These are phyloP conservation scores for Colletotrichum abscissum DNA, from an alignment of 2,329 filamentous ascomycete genomes.

Conservation along the genomic window DNA sequence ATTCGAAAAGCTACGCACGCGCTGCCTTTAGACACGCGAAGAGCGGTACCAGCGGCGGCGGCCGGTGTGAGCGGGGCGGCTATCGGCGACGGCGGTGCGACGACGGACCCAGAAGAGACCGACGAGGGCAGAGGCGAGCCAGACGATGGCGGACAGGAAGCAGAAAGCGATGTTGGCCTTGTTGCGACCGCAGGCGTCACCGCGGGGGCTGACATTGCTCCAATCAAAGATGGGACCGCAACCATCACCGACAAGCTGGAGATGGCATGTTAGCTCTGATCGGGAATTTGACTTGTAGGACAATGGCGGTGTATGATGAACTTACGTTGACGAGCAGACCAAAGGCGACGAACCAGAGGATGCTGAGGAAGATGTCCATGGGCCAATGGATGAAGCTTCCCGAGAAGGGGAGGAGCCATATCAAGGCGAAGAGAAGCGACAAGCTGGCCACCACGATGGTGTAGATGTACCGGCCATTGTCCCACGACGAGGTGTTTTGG, in stretches of 20 bases:
- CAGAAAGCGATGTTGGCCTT: slow-evolving; percentile 78
- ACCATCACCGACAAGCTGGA: slow-evolving; percentile 54
- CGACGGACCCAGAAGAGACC: slow-evolving; percentile 65
- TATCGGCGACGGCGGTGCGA: slow-evolving; percentile 45
- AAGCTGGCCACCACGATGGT: slow-evolving; percentile 77
- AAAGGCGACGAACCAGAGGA: slow-evolving; percentile 78
- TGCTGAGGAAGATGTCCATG: slow-evolving; percentile 74
- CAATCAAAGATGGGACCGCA: slow-evolving; percentile 72
- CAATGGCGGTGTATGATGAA: slow-evolving; percentile 30
- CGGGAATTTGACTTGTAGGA: not conserved
- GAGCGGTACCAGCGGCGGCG: slow-evolving; percentile 56
- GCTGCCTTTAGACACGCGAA: slow-evolving; percentile 52
- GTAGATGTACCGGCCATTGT: slow-evolving; percentile 77
- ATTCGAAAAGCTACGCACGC: not conserved
- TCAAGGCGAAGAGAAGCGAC: slow-evolving; percentile 73
- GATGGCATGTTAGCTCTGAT: not conserved
- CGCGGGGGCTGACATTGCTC: slow-evolving; percentile 61
- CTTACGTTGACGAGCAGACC: slow-evolving; percentile 72
- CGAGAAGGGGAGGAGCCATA: slow-evolving; percentile 80
- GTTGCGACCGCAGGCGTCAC: slow-evolving; percentile 72
- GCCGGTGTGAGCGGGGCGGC: slow-evolving; percentile 39
- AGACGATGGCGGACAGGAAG: slow-evolving; percentile 77
- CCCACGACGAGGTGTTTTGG: slow-evolving; percentile 58
- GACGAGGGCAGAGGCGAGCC: slow-evolving; percentile 73
- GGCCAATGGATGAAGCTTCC: slow-evolving; percentile 77